phyloP scores from a whole-genome alignment of 2,329 filamentous ascomycete species.

The Capronia coronata region DNA sequence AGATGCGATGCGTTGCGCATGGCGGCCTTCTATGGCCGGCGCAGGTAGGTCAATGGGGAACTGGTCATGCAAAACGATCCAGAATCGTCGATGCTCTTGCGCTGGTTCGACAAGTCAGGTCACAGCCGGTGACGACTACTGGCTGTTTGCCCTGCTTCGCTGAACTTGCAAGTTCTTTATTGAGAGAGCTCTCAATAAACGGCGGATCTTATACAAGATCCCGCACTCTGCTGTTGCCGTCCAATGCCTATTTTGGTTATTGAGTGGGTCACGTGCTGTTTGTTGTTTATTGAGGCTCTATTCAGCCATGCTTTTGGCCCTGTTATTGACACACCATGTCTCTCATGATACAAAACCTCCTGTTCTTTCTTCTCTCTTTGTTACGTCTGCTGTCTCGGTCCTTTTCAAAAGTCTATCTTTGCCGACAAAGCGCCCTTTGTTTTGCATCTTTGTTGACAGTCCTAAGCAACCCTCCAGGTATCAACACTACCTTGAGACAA shows the following conservation, averaged over 20 bases:
- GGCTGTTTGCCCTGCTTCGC: neutral
- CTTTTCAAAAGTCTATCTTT: neutral
- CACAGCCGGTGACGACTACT: neutral
- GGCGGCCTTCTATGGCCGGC: too few relatives aligned
- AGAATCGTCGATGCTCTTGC: too few relatives aligned
- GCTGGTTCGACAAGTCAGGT: neutral
- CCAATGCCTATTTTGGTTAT: neutral
- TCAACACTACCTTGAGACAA: conserved; percentile 5
- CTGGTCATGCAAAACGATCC: too few relatives aligned
- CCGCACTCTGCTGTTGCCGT: neutral
- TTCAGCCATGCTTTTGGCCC: conserved; percentile 1
- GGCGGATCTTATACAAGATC: neutral
- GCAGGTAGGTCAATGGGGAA: too few relatives aligned
- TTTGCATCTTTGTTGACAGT: conserved; percentile 1
- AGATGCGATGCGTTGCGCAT: too few relatives aligned
- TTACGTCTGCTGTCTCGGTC: neutral
- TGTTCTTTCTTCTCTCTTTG: neutral
- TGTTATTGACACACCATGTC: conserved; percentile 7
- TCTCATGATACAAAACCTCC: neutral
- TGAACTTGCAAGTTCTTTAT: neutral
- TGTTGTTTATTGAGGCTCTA: conserved; percentile 9
- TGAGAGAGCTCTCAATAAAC: neutral
- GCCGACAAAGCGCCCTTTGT: conserved; percentile 1
- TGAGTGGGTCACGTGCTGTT: conserved; percentile 1
- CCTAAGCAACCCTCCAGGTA: neutral